A percentile compares a stretch with the other conserved stretches of the same genome.
These are phyloP conservation scores for Esteya vermicola DNA, from an alignment of 2,329 filamentous ascomycete species.

Conservation along the genomic window DNA sequence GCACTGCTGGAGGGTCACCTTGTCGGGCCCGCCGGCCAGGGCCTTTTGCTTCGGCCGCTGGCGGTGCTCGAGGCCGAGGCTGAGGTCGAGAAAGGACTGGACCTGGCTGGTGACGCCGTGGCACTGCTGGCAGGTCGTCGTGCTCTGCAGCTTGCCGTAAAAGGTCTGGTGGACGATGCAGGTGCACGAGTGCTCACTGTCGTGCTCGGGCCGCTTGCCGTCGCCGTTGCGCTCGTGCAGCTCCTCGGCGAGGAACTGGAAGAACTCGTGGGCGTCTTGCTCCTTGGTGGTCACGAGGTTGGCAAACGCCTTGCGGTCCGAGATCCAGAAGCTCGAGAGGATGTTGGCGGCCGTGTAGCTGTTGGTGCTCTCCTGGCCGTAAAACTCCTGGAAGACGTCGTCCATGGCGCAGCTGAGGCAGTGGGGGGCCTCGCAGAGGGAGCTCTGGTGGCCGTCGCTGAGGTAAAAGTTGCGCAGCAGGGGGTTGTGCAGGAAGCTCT, in stretches of 20 bases:
- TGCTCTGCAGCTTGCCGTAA: constrained; percentile 81
- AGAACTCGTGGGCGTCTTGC: constrained; percentile 94
- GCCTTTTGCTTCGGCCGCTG: constrained; percentile 1
- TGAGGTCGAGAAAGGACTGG: constrained; percentile 84
- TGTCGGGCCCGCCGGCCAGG: not conserved
- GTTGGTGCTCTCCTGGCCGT: constrained; percentile 62
- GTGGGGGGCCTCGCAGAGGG: constrained; percentile 51
- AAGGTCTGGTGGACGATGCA: constrained; percentile 94
- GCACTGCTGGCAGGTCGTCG: constrained; percentile 82
- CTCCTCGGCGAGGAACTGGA: constrained; percentile 87
- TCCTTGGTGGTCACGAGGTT: constrained; percentile 82
- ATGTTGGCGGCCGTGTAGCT: constrained; percentile 86
- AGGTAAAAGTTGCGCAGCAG: constrained; percentile 86
- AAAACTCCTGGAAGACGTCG: constrained; percentile 61
- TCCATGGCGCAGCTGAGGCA: constrained; percentile 60
- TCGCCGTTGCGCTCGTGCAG: constrained; percentile 73
- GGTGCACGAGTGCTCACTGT: constrained; percentile 53
- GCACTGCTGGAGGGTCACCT: constrained; percentile 53
- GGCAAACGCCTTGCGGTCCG: constrained; percentile 57
- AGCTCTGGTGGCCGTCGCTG: constrained; percentile 70
- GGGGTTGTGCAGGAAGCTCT: constrained; percentile 87
- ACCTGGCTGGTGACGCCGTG: constrained; percentile 67
- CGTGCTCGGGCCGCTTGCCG: constrained; percentile 44
- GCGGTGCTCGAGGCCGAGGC: constrained; percentile 62
- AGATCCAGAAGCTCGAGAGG: constrained; percentile 80